These are phyloP conservation scores for Daldinia childiae DNA, from an alignment of 495 filamentous ascomycete genomes.

Conservation along the genomic window DNA sequence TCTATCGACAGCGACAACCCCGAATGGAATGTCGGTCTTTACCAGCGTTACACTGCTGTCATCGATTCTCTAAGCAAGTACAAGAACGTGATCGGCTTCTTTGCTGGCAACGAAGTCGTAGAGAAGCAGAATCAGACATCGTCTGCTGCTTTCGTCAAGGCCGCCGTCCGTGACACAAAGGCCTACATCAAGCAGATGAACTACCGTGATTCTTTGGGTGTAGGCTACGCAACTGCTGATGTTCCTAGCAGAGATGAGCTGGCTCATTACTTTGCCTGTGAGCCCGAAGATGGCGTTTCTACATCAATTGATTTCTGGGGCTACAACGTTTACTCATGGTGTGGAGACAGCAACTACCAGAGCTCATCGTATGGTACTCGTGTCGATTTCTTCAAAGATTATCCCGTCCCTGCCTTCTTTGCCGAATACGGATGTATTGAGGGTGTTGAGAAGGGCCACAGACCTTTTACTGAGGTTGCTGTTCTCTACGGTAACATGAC, in stretches of 20 bases:
- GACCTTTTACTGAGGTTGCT: conserved; percentile 83
- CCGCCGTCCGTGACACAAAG: conserved; percentile 94
- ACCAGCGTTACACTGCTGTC: conserved; percentile 80
- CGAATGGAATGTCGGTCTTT: conserved; percentile 77
- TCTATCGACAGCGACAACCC: conserved; percentile 87
- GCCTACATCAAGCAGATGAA: conserved; percentile 82
- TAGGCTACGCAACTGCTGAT: conserved; percentile 93
- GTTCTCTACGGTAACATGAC: conserved; percentile 83
- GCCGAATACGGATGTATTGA: conserved; percentile 96
- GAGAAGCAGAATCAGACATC: conserved; percentile 81
- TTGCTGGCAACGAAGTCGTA: conserved; percentile 96
- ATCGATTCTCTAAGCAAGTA: conserved; percentile 82
- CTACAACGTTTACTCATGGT: conserved; percentile 99
- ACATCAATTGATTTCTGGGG: conserved; percentile 93
- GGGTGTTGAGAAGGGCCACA: conserved; percentile 58
- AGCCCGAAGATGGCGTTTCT: conserved; percentile 58
- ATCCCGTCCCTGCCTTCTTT: conserved; percentile 94
- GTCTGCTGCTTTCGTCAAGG: conserved; percentile 93
- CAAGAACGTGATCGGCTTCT: conserved; percentile 93
- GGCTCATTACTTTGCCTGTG: conserved; percentile 93
- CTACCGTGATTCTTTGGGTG: conserved; percentile 67
- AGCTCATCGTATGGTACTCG: conserved; percentile 79
- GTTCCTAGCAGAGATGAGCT: conserved; percentile 76
- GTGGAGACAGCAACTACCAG: conserved; percentile 77
- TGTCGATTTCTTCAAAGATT: conserved; percentile 84